phyloP scores from a whole-genome alignment of 2,329 filamentous ascomycete genomes.

The Penicillium brasilianum region DNA sequence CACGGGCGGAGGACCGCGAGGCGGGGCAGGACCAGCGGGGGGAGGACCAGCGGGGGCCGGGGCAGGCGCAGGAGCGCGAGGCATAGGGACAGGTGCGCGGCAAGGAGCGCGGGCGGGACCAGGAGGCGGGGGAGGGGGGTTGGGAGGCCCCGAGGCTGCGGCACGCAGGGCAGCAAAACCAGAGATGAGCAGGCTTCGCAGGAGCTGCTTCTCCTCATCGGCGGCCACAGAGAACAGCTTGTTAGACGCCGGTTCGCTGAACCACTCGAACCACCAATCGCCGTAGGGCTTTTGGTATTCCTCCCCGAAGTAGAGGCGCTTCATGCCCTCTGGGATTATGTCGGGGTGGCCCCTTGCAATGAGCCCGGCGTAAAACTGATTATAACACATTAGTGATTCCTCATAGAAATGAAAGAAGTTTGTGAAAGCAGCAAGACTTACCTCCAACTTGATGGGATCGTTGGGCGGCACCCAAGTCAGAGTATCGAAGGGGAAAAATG shows the following conservation, averaged over 20 bases:
- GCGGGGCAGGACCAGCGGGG: background rate
- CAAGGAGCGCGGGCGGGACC: too few relatives aligned
- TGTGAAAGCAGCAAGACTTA: conserved; percentile 25
- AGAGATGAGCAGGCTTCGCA: conserved; percentile 16
- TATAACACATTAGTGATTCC: conserved; percentile 7
- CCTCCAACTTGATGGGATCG: conserved; percentile 32
- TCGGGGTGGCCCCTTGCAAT: conserved; percentile 6
- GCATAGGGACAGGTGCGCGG: too few relatives aligned
- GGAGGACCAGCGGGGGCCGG: background rate
- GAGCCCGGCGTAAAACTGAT: conserved; percentile 18
- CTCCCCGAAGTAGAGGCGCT: background rate
- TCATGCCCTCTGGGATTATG: conserved; percentile 4
- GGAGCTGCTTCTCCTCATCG: conserved; percentile 11
- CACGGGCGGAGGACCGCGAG: background rate
- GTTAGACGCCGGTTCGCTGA: background rate
- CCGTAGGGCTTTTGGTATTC: conserved; percentile 11
- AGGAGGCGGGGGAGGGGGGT: background rate
- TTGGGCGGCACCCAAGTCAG: conserved; percentile 34
- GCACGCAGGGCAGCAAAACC: conserved; percentile 1
- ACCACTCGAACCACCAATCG: conserved; percentile 16
- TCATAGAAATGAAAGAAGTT: conserved; percentile 1
- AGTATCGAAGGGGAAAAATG: conserved; percentile 47
- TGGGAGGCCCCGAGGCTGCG: background rate
- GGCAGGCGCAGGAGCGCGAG: background rate
- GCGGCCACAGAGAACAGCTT: conserved; percentile 11